phyloP scores from a whole-genome alignment of 192 early-diverging fungal genomes.

The Pilaira anomala region DNA sequence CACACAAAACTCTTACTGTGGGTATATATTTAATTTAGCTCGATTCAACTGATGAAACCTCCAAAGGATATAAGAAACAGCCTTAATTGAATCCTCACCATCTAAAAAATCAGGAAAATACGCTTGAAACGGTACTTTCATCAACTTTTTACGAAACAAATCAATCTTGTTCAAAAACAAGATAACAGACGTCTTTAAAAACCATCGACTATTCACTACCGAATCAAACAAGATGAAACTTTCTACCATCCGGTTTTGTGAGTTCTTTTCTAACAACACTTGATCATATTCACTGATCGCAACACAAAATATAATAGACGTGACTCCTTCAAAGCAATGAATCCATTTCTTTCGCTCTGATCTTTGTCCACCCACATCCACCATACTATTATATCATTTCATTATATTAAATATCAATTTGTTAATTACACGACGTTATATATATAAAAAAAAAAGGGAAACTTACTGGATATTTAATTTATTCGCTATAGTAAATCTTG shows the following conservation, averaged over 20 bases:
- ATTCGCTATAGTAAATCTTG: constrained; percentile 86
- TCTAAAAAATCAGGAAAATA: constrained; percentile 83
- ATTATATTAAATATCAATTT: not conserved
- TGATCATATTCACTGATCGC: constrained; percentile 86
- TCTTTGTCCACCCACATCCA: constrained; percentile 74
- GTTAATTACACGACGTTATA: not conserved
- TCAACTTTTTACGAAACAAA: constrained; percentile 71
- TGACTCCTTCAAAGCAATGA: constrained; percentile 70
- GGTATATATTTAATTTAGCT: constrained; percentile 79
- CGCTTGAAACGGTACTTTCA: constrained; percentile 60
- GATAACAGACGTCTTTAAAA: constrained; percentile 78
- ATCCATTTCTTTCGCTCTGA: constrained; percentile 75
- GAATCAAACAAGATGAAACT: constrained; percentile 81
- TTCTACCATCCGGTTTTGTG: constrained; percentile 78
- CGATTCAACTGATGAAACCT: constrained; percentile 85
- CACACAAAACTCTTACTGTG: constrained; percentile 58
- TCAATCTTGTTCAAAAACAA: constrained; percentile 86
- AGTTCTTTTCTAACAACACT: constrained; percentile 69
- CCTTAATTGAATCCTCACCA: constrained; percentile 73
- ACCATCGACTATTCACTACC: constrained; percentile 83
- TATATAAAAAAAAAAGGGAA: not conserved
- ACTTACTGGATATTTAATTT: constrained; percentile 86
- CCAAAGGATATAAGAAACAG: constrained; percentile 85
- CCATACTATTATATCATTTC: constrained; percentile 58
- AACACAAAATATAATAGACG: constrained; percentile 82